Evolutionary conservation across 768 basidiomycete genomes (phyloP).

Genomic region (Hericium rajendrae): DNA sequence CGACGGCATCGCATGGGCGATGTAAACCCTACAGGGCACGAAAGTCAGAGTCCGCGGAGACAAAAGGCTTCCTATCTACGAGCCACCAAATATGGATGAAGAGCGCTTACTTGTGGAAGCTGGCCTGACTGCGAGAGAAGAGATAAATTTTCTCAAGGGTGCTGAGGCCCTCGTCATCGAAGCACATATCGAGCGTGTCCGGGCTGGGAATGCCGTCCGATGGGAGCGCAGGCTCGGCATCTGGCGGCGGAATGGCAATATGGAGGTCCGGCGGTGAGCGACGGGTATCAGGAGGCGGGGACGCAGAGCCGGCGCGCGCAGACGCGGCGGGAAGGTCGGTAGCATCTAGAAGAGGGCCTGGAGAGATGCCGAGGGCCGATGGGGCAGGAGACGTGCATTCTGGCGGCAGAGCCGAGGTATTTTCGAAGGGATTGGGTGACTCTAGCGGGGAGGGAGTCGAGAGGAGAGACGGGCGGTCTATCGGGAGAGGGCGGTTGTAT

Average conservation of each 20-base stretch:
- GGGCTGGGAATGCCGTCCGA: conserved; percentile 19
- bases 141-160: conserved; percentile 90
- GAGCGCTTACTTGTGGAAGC: conserved; percentile 40
- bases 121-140: conserved; percentile 68
- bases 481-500: conserved; percentile 11
- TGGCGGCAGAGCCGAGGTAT: too few relatives aligned
- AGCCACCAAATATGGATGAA: conserved; percentile 15
- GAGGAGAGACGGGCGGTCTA: conserved; percentile 3
- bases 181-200: conserved; percentile 27
- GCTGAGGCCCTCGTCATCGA: conserved; percentile 76
- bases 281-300: neutral
- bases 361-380: neutral
- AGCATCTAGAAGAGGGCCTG: neutral
- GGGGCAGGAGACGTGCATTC: too few relatives aligned
- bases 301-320: conserved; percentile 2
- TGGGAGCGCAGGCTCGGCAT: conserved; percentile 19
- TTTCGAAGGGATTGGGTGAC: neutral
- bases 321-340: neutral
- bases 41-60: neutral
- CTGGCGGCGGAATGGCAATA: neutral
- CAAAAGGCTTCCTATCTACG: neutral
- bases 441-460: neutral
- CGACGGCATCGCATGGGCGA: conserved; percentile 50
- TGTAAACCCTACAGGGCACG: conserved; percentile 49
- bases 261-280: neutral